Evolutionary conservation across 768 basidiomycete genomes (phyloP), one percentile per base, ranked within the genome.

Genomic region (Boletus pseudo-olivaceus): DNA sequence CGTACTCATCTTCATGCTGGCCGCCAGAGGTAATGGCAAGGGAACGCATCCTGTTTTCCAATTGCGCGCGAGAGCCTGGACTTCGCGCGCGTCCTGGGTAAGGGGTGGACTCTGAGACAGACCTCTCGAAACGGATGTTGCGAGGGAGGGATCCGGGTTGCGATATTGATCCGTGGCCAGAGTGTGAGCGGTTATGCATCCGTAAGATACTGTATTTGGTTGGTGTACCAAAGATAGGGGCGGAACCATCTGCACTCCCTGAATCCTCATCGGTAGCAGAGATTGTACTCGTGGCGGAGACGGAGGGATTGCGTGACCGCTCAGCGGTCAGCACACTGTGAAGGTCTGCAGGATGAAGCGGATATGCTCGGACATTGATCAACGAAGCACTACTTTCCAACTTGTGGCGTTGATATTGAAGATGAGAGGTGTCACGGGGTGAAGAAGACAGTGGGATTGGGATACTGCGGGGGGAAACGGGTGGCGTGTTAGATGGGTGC

Each of bases 341-440:
- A 4, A 79, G 63, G 47, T 83, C 83, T 38, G 78, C 71, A 10
- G 79, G 78, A 47, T 73, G 66, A 12, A 79, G 78, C 7, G 68
- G 65, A 48, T 65, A 65, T n/a, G 60, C 57, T 44, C 59, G 50
- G 26, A 62, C 49, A 42, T 60, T 59, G 41, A 60, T 52, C 35
- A 67, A 42, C 1, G 71, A 65, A 26, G 57, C 17, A 37, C 59
- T 70, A 7, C 53, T 56, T 51, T 56, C 63, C 33, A 71, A 51
- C 45, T 57, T 62, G 49, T 62, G 66, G 42, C 49, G 67, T 26
- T 59, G 55, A 34, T 51, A 51, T 3, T 63, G 59, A 14, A 42
- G 40, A 30, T 55, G 57, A 9, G 68, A 47, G 38, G 51, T 32
- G 23, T 72, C 69, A n/a, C 60, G 64, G 7, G 71, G 71, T 3